Evolutionary conservation across 1,284 basidiomycete species (phyloP), one percentile per base, ranked within the genome.

Genomic region (Jaminaea rosea): DNA sequence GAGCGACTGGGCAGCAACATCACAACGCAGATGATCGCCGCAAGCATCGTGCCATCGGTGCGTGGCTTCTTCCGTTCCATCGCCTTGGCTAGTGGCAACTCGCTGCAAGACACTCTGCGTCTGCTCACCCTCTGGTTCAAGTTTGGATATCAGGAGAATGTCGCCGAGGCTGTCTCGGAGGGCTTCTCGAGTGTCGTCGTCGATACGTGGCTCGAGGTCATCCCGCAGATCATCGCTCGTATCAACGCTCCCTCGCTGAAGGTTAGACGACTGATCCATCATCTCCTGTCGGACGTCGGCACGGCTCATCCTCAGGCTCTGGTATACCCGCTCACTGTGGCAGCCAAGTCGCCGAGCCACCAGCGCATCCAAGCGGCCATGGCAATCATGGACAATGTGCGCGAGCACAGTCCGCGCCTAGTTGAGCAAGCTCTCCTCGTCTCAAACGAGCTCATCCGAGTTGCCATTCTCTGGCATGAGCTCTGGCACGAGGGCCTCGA

Each of bases 391-490:
- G 83, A 89, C 59, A 84, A 86, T 54, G 93, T 99, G 87, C 80
- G 83, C 59, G 91, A 96, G 62, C 93, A 98, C 75, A 91, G 88
- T 67, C 82, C 84, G 3, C 77, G 78, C 1, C 87, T 98, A 36
- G 93, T 98, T 42, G 86, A 87, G 60, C 93, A 98, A 78, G 94
- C 94, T 11, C 77, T 87, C 50, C 75, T 96, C 17, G 90, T 99
- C 71, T 88, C 88, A 73, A 85, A 88, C 44, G 94, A 99, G 75
- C 82, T 99, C 27, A 97, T 98, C 62, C 85, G 94, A 13, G 90
- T 97, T 3, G 94, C 94, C 2, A 98, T 99, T 58, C 78, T 99
- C 17, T 99, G 94, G 94, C 92, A 98, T 69, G 94, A 99, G 75
- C 80, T 94, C 68, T 99, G 94, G 94, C 91, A 97, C 69, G 94